phyloP scores from a whole-genome alignment of 352 stramenopile genomes.

The Elongisporangium undulatum region DNA sequence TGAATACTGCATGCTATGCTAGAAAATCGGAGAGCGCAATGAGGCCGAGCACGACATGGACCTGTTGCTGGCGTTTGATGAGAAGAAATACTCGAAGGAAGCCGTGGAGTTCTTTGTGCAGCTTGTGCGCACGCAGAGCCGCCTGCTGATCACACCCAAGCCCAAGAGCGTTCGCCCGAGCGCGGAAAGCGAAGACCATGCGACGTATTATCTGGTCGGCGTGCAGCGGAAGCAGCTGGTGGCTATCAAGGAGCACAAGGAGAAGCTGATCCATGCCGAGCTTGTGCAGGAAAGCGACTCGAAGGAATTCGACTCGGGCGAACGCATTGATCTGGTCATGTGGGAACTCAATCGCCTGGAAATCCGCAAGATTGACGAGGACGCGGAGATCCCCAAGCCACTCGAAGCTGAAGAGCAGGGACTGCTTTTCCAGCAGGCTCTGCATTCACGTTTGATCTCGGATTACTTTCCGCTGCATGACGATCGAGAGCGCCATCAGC shows the following conservation, averaged over 20 bases:
- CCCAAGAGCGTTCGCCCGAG: slow-evolving; percentile 26
- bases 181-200: slow-evolving; percentile 20
- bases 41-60: slow-evolving; percentile 63
- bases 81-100: slow-evolving; percentile 38
- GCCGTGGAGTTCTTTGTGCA: slow-evolving; percentile 67
- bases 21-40: slow-evolving; percentile 52
- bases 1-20: slow-evolving; percentile 8
- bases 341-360: slow-evolving; percentile 61
- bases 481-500: slow-evolving; percentile 50
- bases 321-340: slow-evolving; percentile 72
- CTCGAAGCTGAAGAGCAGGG: slow-evolving; percentile 70
- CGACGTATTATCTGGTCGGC: slow-evolving; percentile 55
- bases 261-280: slow-evolving; percentile 35
- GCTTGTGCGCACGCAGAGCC: slow-evolving; percentile 58
- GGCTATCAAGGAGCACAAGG: slow-evolving; percentile 55
- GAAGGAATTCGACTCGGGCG: slow-evolving; percentile 57
- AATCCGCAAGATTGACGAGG: slow-evolving; percentile 16
- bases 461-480: slow-evolving; percentile 80
- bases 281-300: slow-evolving; percentile 35
- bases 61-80: slow-evolving; percentile 68
- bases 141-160: slow-evolving; percentile 49
- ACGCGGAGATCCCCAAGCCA: slow-evolving; percentile 28
- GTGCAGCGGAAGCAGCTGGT: slow-evolving; percentile 39
- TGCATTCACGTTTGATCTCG: slow-evolving; percentile 56
- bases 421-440: slow-evolving; percentile 58